Conservation (phyloP, 768 basidiomycete genomes). For the Tylopilus sp. region DNA sequence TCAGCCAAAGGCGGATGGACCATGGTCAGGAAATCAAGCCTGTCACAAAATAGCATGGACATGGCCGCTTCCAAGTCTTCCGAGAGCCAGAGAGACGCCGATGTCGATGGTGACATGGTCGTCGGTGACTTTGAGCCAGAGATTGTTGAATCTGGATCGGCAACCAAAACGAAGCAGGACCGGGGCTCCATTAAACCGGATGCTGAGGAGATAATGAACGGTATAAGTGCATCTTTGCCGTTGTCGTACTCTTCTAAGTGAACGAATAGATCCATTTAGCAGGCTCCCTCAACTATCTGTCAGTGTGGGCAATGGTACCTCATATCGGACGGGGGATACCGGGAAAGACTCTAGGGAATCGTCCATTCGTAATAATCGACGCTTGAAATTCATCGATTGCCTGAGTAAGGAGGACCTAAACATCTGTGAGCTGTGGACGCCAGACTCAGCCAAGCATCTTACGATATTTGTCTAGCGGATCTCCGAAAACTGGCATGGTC, state of each 20-base stretch:
- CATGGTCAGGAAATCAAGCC: slow-evolving; percentile 52
- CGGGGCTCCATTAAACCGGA: slow-evolving; percentile 58
- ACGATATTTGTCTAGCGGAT: slow-evolving; percentile 48
- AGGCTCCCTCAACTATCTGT: slow-evolving; percentile 31
- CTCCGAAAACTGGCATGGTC: slow-evolving; percentile 93
- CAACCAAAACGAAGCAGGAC: slow-evolving; percentile 42
- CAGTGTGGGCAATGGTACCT: slow-evolving; percentile 7
- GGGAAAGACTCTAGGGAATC: slow-evolving; percentile 68
- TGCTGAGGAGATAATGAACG: slow-evolving; percentile 71
- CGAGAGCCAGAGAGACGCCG: slow-evolving; percentile 45
- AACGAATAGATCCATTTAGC: slow-evolving; percentile 54
- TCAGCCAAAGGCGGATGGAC: slow-evolving; percentile 70
- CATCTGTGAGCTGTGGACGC: slow-evolving; percentile 52
- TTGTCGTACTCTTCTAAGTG: slow-evolving; percentile 28
- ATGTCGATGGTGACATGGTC: slow-evolving; percentile 74
- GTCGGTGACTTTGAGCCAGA: slow-evolving; percentile 73
- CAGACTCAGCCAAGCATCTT: slow-evolving; percentile 1
- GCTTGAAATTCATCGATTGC: slow-evolving; percentile 80
- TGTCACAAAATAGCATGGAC: slow-evolving; percentile 25
- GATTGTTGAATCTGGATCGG: slow-evolving; percentile 27
- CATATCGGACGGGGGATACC: slow-evolving; percentile 31
- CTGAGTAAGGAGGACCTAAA: slow-evolving; percentile 74
- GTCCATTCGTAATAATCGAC: slow-evolving; percentile 74
- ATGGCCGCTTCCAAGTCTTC: slow-evolving; percentile 20
- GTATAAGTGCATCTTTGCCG: slow-evolving; percentile 39